Evolutionary conservation across 2,329 filamentous ascomycete genomes (phyloP).

Genomic region (Rosellinia necatrix): DNA sequence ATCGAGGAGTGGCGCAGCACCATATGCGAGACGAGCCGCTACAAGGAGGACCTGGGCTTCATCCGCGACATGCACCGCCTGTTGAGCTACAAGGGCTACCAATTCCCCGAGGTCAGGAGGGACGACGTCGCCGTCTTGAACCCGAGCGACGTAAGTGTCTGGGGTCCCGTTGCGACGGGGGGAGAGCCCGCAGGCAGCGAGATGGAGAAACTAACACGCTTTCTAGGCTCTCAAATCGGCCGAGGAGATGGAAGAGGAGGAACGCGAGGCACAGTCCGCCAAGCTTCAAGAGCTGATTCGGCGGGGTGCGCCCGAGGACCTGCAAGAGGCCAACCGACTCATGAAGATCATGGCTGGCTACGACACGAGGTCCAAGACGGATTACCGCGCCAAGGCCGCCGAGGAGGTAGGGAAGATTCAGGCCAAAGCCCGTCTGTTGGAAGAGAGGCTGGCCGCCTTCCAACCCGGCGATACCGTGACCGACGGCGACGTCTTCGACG

Average conservation of each 20-base stretch:
- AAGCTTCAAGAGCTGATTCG: conserved; percentile 97
- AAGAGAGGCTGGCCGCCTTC: conserved; percentile 89
- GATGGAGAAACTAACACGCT: conserved; percentile 11
- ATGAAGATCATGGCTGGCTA: conserved; percentile 99
- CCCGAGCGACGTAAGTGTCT: conserved; percentile 81
- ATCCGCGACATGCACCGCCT: conserved; percentile 97
- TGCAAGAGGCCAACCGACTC: conserved; percentile 94
- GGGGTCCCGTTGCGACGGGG: neutral
- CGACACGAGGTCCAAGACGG: conserved; percentile 92
- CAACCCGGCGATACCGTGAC: conserved; percentile 78
- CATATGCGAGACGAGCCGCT: conserved; percentile 96
- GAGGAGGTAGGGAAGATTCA: conserved; percentile 95
- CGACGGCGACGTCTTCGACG: conserved; percentile 73
- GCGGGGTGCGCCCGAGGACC: conserved; percentile 85
- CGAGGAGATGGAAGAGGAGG: conserved; percentile 98
- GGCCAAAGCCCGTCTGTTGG: conserved; percentile 88
- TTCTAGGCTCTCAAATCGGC: conserved; percentile 87
- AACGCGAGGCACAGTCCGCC: conserved; percentile 92
- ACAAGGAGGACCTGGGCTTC: conserved; percentile 95
- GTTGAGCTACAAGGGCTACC: conserved; percentile 94
- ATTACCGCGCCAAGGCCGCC: conserved; percentile 96
- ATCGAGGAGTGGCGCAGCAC: conserved; percentile 99
- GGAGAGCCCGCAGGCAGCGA: neutral
- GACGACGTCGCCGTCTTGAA: conserved; percentile 97
- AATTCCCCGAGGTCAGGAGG: conserved; percentile 87